These are phyloP conservation scores for Choiromyces venosus DNA, from an alignment of 495 filamentous ascomycete species.

Conservation along the genomic window DNA sequence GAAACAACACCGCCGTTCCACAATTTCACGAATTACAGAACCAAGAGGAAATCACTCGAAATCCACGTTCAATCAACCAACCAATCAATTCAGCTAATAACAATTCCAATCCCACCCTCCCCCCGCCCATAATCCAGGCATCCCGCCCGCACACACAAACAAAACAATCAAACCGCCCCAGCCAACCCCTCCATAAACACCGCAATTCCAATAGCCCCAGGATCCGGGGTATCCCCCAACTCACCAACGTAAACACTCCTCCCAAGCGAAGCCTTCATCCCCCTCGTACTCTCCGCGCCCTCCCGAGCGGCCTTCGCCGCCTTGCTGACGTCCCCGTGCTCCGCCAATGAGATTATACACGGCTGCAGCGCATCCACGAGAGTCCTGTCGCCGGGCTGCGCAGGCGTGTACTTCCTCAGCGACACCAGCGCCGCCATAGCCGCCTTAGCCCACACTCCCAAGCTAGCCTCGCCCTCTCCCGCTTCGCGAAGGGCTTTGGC, in stretches of 20 bases:
- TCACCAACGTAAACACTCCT: constrained; percentile 88
- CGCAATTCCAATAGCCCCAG: constrained; percentile 78
- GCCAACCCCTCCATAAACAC: constrained; percentile 76
- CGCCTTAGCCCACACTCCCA: constrained; percentile 67
- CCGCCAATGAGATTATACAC: constrained; percentile 66
- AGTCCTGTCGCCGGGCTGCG: constrained; percentile 80
- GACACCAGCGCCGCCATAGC: constrained; percentile 63
- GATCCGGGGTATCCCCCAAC: constrained; percentile 79
- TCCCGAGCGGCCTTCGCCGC: constrained; percentile 70
- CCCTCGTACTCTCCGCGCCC: constrained; percentile 77
- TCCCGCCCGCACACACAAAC: neutral
- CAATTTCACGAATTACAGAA: neutral
- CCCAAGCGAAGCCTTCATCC: constrained; percentile 84
- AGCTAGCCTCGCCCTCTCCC: constrained; percentile 46
- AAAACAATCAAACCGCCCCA: constrained; percentile 41
- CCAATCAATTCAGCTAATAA: neutral
- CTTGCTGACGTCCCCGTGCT: constrained; percentile 56
- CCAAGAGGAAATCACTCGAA: neutral
- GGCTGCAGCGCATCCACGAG: constrained; percentile 85
- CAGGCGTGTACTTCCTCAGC: constrained; percentile 80
- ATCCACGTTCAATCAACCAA: neutral
- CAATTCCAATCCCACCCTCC: neutral
- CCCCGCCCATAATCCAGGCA: neutral
- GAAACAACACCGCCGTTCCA: too few relatives aligned
- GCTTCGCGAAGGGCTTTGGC: constrained; percentile 65